Conservation (phyloP, 176 grass and related monocot genomes). For the Chrysopogon serrulatus region DNA sequence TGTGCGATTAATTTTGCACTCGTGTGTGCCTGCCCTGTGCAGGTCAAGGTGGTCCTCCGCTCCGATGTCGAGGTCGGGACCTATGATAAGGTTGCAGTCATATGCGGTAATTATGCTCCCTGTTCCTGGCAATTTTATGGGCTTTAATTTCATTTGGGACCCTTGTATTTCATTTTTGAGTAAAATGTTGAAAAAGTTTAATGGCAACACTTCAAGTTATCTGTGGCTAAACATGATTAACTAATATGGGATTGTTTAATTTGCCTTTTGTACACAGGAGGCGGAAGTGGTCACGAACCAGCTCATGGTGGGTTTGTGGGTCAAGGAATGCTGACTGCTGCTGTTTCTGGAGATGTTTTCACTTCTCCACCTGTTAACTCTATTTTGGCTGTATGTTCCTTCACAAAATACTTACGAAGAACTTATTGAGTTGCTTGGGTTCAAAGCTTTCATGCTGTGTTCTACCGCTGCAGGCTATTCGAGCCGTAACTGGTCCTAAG, state of each 20-base stretch:
- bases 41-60: constrained; percentile 67
- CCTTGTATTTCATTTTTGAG: background rate
- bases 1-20: background rate
- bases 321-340: constrained; percentile 64
- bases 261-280: constrained; percentile 46
- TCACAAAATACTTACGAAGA: background rate
- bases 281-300: constrained; percentile 95
- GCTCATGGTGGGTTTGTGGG: constrained; percentile 94
- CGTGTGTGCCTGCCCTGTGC: constrained; percentile 18
- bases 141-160: background rate
- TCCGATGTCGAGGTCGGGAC: constrained; percentile 36
- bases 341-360: constrained; percentile 91
- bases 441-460: background rate
- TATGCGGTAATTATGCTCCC: constrained; percentile 44
- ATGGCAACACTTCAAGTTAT: background rate
- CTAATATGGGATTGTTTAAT: background rate
- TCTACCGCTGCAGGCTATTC: constrained; percentile 70
- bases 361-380: constrained; percentile 83
- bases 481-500: constrained; percentile 87
- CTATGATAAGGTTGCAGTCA: constrained; percentile 64
- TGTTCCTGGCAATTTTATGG: background rate
- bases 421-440: background rate
- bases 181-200: background rate
- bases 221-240: background rate
- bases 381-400: constrained; percentile 75